Evolutionary conservation across 495 filamentous ascomycete genomes (phyloP), one percentile per base, ranked within the genome.

Genomic region (Aspergillus nanangensis): DNA sequence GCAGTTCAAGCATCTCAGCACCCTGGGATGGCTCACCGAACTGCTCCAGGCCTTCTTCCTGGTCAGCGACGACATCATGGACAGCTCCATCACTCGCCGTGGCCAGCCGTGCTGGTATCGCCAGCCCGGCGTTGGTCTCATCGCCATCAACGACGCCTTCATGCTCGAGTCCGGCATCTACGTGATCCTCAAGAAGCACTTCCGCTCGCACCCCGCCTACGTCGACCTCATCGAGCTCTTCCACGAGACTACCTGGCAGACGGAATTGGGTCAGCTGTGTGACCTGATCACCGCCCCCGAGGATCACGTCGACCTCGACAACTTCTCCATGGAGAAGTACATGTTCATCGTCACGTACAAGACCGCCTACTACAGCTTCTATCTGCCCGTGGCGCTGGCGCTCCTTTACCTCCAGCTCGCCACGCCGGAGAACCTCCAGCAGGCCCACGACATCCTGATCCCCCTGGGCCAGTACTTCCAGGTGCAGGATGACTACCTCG

Each of bases 401-500:
- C 72, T 98, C 53, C 72, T 87, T 70, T 82, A 88, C 63, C 78
- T 91, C 54, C 81, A 88, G 48, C 70, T 88, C 29, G 94, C 92
- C 8, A 90, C 87, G 9, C 77, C 80, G 5, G 76, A 83, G 62
- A 96, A 95, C 74, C 81, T 97, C 44, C 80, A 87, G 66, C 82
- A 86, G 60, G 83, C 87, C 32, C 80, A 90, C 54, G 85, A 90
- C 51, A 96, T 98, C 61, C 79, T 98, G 42, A 96, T 98, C 60
- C 91, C 93, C n/a, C 83, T 97, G 61, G 93, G 93, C 53, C 90
- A 96, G 70, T 98, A 97, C 76, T 98, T 98, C 80, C 93, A 98
- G 68, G 79, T 95, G 53, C 93, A 97, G 69, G 93, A 98, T 61
- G 94, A 98, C 77, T 98, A 91, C 74, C 87, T 98, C 33, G 94